Evolutionary conservation across 345 rosid genomes (phyloP), one percentile per base, ranked within the genome.

Genomic region (Pseudoturritis turrita): DNA sequence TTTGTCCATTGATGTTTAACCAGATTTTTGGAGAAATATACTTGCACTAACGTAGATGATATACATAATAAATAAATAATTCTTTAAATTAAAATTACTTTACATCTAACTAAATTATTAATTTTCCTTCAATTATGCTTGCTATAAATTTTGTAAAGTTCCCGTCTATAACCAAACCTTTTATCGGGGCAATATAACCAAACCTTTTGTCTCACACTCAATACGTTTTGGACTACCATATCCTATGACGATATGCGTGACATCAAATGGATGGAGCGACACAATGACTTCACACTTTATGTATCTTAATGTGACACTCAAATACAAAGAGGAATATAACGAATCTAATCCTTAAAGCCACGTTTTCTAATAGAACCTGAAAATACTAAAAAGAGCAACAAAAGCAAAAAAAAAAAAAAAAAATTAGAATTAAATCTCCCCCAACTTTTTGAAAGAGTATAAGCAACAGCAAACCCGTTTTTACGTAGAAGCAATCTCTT

Each of bases 391-490:
- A 69, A 37, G 36, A 52, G 59, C 21, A 76, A 76, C 71, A 54
- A 69, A 69, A 74, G 36, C 68, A 47, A 49, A 43, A 50, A 55
- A 33, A 63, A 25, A 25, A 25, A 25, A 8, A 33, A 8, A 5
- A 44, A n/a, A 3, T 11, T 47, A 29, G 37, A 33, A 58, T 66
- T 0, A 53, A 75, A 75, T 9, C 21, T 10, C 50, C 47, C 71
- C 47, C 13, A 70, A 55, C 70, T 70, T 63, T 76, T 43, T 12
- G 9, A 74, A 70, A 76, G 71, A 76, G 79, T 76, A 70, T 70
- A 76, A 76, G 79, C 79, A 76, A 76, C 65, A 70, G 55, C 70
- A 76, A 76, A 70, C 46, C 37, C 71, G 6, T 56, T 55, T 76
- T 76, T 55, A 76, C 79, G 75, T 76, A 68, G 17, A 80, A 57